These are phyloP conservation scores for Globisporangium takayamanum DNA, from an alignment of 352 stramenopile species.

Conservation along the genomic window DNA sequence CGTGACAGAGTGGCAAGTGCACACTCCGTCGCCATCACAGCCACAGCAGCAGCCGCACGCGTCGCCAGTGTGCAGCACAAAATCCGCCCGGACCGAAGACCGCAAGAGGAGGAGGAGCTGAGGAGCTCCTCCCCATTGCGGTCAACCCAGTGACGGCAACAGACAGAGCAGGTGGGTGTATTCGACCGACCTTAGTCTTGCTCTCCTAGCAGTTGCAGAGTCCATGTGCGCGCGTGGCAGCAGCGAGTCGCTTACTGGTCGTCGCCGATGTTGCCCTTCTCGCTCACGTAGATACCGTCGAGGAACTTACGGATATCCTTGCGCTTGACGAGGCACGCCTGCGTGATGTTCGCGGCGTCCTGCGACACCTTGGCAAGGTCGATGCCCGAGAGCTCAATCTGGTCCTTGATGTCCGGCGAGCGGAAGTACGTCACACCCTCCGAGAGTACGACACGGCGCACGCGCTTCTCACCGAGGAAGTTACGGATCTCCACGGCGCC, in stretches of 20 bases:
- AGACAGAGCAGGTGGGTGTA: constrained; percentile 22
- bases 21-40: not conserved
- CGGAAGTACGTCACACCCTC: constrained; percentile 94
- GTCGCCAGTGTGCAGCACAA: constrained; percentile 40
- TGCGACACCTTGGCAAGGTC: constrained; percentile 97
- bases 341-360: constrained; percentile 81
- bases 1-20: not conserved
- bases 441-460: constrained; percentile 92
- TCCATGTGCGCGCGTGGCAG: constrained; percentile 12
- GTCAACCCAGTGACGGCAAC: constrained; percentile 89
- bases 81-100: constrained; percentile 91
- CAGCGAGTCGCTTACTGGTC: constrained; percentile 33
- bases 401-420: constrained; percentile 97
- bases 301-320: constrained; percentile 99
- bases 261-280: constrained; percentile 89
- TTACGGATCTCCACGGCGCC: constrained; percentile 97
- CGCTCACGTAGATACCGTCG: constrained; percentile 99
- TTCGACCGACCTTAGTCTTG: constrained; percentile 10
- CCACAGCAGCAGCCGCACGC: constrained; percentile 14
- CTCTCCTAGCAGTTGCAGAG: constrained; percentile 19
- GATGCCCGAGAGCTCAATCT: constrained; percentile 98
- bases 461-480: constrained; percentile 99
- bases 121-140: constrained; percentile 17
- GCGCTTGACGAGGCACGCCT: constrained; percentile 77
- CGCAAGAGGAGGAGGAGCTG: constrained; percentile 25